Evolutionary conservation across 306 rosid genomes (phyloP).

Genomic region (Astragalus membranaceus): DNA sequence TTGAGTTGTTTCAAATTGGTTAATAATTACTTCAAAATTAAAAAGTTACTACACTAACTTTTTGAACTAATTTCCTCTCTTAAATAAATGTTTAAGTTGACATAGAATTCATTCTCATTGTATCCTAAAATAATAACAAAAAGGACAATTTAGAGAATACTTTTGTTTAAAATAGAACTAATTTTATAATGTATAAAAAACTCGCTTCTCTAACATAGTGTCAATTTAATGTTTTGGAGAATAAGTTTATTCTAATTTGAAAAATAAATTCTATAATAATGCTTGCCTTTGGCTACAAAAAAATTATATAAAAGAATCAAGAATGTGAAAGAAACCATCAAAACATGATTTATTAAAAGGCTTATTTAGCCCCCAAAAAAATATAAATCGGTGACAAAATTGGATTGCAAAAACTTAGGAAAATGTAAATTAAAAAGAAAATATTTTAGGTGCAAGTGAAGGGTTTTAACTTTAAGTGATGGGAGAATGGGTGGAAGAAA

Average conservation of each 20-base stretch:
- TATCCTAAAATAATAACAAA: no score
- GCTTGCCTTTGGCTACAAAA: background rate
- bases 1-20: no score
- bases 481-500: conserved; percentile 14
- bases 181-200: no score
- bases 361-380: background rate
- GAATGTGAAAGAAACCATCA: background rate
- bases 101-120: no score
- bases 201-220: background rate
- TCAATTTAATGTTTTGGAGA: background rate
- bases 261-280: no score
- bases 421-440: background rate
- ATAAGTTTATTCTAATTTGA: background rate
- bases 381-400: background rate
- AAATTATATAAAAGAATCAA: background rate
- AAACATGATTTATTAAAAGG: background rate
- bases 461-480: conserved; percentile 4
- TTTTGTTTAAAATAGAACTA: no score
- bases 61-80: no score
- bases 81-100: no score
- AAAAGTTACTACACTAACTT: no score
- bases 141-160: no score
- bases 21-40: no score
- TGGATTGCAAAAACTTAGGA: background rate
- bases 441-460: background rate